phyloP scores from a whole-genome alignment of 768 basidiomycete genomes.

The Agaricus subrufescens region DNA sequence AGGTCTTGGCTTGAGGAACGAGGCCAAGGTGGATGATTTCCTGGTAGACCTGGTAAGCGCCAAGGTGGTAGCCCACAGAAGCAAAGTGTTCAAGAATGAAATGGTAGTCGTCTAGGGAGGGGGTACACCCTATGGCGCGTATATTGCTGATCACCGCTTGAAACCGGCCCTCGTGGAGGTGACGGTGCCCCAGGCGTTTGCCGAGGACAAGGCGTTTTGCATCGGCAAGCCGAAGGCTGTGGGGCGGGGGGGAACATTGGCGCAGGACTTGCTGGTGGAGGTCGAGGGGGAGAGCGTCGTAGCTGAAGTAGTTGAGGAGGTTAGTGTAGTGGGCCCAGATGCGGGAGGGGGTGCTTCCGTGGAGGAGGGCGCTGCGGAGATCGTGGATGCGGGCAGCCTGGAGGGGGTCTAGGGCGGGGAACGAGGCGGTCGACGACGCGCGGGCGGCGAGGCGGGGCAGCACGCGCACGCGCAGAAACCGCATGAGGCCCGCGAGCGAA shows the following conservation, averaged over 20 bases:
- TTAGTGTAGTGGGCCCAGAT: slow-evolving; percentile 66
- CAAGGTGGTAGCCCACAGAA: slow-evolving; percentile 64
- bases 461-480: neutral
- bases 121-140: slow-evolving; percentile 41
- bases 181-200: slow-evolving; percentile 32
- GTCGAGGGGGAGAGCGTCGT: slow-evolving; percentile 51
- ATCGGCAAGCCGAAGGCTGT: slow-evolving; percentile 39
- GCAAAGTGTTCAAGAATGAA: slow-evolving; percentile 74
- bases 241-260: slow-evolving; percentile 49
- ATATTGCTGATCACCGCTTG: slow-evolving; percentile 69
- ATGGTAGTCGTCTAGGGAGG: slow-evolving; percentile 66
- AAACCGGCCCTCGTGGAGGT: slow-evolving; percentile 63
- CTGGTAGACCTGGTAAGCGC: slow-evolving; percentile 54
- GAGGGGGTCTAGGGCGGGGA: neutral
- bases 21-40: slow-evolving; percentile 48
- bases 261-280: slow-evolving; percentile 69
- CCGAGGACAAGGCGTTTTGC: slow-evolving; percentile 36
- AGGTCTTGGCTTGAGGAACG: slow-evolving; percentile 50
- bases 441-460: neutral
- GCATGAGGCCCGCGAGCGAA: neutral
- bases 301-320: slow-evolving; percentile 43
- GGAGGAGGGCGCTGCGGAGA: slow-evolving; percentile 28
- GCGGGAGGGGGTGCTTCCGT: slow-evolving; percentile 36
- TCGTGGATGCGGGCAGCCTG: slow-evolving; percentile 12
- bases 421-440: neutral